These are phyloP conservation scores for Hymenoscyphus fructigenus DNA, from an alignment of 2,329 filamentous ascomycete species.

Conservation along the genomic window DNA sequence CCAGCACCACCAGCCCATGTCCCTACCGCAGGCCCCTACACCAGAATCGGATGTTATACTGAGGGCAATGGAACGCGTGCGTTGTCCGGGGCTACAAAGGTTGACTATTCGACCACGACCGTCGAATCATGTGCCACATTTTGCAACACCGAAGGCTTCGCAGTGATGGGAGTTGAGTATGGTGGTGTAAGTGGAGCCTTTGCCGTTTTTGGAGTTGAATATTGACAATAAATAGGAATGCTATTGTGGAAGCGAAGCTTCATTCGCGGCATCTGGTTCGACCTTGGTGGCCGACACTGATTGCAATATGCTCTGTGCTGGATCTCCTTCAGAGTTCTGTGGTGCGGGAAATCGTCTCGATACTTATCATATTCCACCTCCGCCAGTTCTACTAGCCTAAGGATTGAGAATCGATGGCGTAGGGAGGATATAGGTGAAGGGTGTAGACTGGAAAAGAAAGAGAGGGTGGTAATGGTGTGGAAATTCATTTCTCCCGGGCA, in stretches of 20 bases:
- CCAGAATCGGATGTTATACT: conserved; percentile 18
- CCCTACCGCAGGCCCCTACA: conserved; percentile 8
- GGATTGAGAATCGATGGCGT: background rate
- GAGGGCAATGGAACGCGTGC: conserved; percentile 40
- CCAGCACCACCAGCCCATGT: conserved; percentile 13
- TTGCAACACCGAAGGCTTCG: conserved; percentile 30
- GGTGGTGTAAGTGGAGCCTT: conserved; percentile 28
- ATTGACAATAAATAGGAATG: conserved; percentile 36
- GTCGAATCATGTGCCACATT: conserved; percentile 23
- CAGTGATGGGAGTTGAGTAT: conserved; percentile 47
- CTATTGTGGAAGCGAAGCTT: conserved; percentile 28
- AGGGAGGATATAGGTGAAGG: background rate
- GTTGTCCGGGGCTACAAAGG: conserved; percentile 33
- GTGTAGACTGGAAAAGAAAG: background rate
- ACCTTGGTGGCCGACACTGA: conserved; percentile 16
- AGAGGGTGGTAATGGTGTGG: background rate
- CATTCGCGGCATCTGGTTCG: conserved; percentile 16
- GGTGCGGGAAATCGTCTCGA: conserved; percentile 30
- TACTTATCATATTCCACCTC: conserved; percentile 14
- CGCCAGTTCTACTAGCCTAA: background rate
- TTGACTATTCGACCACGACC: conserved; percentile 17
- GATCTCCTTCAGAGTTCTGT: conserved; percentile 32
- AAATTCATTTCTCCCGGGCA: background rate
- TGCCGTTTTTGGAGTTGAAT: background rate
- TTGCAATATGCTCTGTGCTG: conserved; percentile 29